These are phyloP conservation scores for Auricularia heimuer DNA, from an alignment of 768 basidiomycete genomes.

Conservation along the genomic window DNA sequence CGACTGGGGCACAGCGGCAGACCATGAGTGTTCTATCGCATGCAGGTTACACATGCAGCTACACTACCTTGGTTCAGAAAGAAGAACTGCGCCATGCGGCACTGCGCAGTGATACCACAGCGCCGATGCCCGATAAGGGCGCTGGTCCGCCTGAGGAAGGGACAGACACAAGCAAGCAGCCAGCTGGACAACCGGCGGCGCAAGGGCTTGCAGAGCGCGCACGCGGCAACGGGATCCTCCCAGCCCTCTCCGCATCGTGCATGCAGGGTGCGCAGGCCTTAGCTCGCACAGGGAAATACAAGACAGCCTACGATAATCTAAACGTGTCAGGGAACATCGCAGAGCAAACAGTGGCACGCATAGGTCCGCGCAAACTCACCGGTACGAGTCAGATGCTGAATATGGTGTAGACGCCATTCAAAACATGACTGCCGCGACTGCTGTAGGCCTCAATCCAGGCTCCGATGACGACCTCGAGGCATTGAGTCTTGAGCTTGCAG, in stretches of 20 bases:
- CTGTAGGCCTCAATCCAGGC: conserved; percentile 5
- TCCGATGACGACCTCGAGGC: background rate
- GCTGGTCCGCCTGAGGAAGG: too few species aligned
- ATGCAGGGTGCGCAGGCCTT: conserved; percentile 10
- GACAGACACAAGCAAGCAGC: background rate
- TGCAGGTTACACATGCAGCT: conserved; percentile 23
- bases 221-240: conserved; percentile 13
- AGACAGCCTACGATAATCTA: conserved; percentile 29
- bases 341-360: conserved; percentile 26
- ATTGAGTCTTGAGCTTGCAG: background rate
- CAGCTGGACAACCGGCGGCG: background rate
- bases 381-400: background rate
- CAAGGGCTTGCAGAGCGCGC: too few species aligned
- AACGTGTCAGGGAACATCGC: conserved; percentile 22
- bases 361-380: conserved; percentile 9
- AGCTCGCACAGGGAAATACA: conserved; percentile 15
- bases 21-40: conserved; percentile 20
- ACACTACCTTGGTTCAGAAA: conserved; percentile 16
- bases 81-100: background rate
- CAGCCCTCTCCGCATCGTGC: conserved; percentile 18
- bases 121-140: background rate
- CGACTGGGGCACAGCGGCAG: conserved; percentile 24
- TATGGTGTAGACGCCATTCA: conserved; percentile 13
- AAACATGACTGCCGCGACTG: conserved; percentile 17
- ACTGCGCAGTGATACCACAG: background rate